A percentile compares a stretch with the other conserved stretches of the same genome.
Evolutionary conservation across 1,139 yeast genomes (phyloP).

Genomic region (Suhomyces yuchorum): DNA sequence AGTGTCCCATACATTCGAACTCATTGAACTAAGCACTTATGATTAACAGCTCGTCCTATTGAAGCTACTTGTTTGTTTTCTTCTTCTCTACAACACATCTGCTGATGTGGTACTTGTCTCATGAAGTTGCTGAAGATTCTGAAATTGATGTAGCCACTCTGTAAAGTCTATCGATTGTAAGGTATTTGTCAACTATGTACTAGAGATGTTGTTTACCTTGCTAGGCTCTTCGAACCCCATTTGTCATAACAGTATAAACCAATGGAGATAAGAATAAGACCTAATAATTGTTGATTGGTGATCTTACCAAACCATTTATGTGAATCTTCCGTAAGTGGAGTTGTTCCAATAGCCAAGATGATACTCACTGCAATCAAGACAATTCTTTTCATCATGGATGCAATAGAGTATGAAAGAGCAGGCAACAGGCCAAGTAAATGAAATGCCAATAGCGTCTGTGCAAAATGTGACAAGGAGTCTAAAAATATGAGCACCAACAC

Average conservation of each 20-base stretch:
- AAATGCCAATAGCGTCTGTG: slow-evolving; percentile 40
- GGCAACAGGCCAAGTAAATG: slow-evolving; percentile 43
- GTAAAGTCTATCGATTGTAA: not conserved
- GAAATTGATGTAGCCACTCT: not conserved
- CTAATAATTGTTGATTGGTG: slow-evolving; percentile 32
- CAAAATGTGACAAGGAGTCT: slow-evolving; percentile 39
- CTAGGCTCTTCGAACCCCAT: slow-evolving; percentile 39
- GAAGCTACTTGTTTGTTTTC: too few relatives aligned
- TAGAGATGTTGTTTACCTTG: not conserved
- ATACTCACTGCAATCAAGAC: slow-evolving; percentile 41
- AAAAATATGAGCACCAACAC: slow-evolving; percentile 30
- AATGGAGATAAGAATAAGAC: slow-evolving; percentile 32
- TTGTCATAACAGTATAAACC: slow-evolving; percentile 45
- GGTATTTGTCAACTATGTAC: not conserved
- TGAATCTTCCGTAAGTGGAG: slow-evolving; percentile 14
- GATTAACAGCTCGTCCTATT: too few relatives aligned
- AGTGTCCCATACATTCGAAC: slow-evolving; percentile 43
- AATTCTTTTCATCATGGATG: slow-evolving; percentile 47
- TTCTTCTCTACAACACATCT: not conserved
- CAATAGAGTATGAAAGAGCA: slow-evolving; percentile 44
- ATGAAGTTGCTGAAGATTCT: not conserved
- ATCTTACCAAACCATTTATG: slow-evolving; percentile 32
- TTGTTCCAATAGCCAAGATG: slow-evolving; percentile 26
- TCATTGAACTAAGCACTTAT: too few relatives aligned
- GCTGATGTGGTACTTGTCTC: too few relatives aligned